A percentile compares a stretch with the other conserved stretches of the same genome.
phyloP scores from a whole-genome alignment of 2,329 filamentous ascomycete genomes.

The Coniochaeta hoffmannii region DNA sequence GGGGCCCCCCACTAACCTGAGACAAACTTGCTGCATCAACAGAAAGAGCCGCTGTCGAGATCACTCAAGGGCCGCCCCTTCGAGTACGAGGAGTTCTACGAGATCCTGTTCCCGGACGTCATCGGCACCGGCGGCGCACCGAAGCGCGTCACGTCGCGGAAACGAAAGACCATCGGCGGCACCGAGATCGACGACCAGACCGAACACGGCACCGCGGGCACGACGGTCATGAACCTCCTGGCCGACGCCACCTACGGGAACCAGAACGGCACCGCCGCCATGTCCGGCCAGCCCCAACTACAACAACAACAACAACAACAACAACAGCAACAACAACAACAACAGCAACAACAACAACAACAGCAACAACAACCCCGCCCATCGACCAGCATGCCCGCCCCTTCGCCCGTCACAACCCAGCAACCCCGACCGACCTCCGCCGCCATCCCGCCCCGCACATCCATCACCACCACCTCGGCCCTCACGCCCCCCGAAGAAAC shows the following conservation, averaged over 20 bases:
- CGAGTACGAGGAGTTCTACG: slow-evolving; percentile 54
- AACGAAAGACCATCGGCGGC: slow-evolving; percentile 34
- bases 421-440: slow-evolving; percentile 24
- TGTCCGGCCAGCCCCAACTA: slow-evolving; percentile 10
- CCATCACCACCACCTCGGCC: slow-evolving; percentile 33
- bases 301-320: slow-evolving; percentile 12
- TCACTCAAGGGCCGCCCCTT: slow-evolving; percentile 50
- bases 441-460: slow-evolving; percentile 29
- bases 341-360: slow-evolving; percentile 12
- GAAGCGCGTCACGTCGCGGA: slow-evolving; percentile 50
- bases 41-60: slow-evolving; percentile 52
- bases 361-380: slow-evolving; percentile 11
- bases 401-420: slow-evolving; percentile 14
- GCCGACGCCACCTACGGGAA: slow-evolving; percentile 22
- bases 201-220: slow-evolving; percentile 26
- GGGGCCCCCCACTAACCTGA: background rate
- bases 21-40: slow-evolving; percentile 6
- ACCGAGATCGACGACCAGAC: slow-evolving; percentile 35
- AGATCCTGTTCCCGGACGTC: slow-evolving; percentile 53
- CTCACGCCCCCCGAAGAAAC: slow-evolving; percentile 50
- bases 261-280: slow-evolving; percentile 5
- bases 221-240: slow-evolving; percentile 37
- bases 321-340: slow-evolving; percentile 7
- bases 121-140: slow-evolving; percentile 52
- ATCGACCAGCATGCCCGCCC: slow-evolving; percentile 12